Percentiles rank a stretch among this genome's conserved stretches.
These are phyloP conservation scores for Tulasnella sp. DNA, from an alignment of 768 basidiomycete genomes.

Conservation along the genomic window DNA sequence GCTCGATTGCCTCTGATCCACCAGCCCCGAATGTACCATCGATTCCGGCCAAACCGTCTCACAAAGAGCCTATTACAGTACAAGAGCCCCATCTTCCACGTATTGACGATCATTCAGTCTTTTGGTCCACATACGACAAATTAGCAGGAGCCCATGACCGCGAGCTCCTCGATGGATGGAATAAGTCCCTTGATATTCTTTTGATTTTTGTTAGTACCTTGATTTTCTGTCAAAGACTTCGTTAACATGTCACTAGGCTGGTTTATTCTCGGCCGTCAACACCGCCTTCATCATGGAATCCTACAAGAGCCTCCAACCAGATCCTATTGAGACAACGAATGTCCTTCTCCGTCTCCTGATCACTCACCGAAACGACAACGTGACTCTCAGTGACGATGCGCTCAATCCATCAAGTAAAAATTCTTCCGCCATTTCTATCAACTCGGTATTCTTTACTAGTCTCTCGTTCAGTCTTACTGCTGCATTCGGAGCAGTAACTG, in stretches of 20 bases:
- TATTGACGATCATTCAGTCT: too few relatives aligned
- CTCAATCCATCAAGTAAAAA: neutral
- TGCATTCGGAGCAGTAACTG: neutral
- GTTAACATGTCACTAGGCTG: too few relatives aligned
- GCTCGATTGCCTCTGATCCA: too few relatives aligned
- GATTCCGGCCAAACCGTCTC: too few relatives aligned
- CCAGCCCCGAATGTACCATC: too few relatives aligned
- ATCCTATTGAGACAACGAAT: neutral
- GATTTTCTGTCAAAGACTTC: too few relatives aligned
- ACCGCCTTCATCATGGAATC: constrained; percentile 1
- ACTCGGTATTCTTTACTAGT: constrained; percentile 2
- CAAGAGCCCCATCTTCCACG: too few relatives aligned
- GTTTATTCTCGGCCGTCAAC: constrained; percentile 8
- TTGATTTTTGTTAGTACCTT: neutral
- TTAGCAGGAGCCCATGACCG: neutral
- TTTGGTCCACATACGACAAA: neutral
- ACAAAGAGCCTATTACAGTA: too few relatives aligned
- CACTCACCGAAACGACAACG: neutral
- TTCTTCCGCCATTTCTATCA: neutral
- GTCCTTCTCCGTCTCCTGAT: neutral
- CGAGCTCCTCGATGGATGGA: neutral
- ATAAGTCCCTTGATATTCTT: neutral
- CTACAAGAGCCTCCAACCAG: neutral
- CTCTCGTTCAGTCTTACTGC: neutral
- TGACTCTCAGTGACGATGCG: neutral